phyloP scores from a whole-genome alignment of 352 stramenopile genomes.

The Phytopythium litorale region DNA sequence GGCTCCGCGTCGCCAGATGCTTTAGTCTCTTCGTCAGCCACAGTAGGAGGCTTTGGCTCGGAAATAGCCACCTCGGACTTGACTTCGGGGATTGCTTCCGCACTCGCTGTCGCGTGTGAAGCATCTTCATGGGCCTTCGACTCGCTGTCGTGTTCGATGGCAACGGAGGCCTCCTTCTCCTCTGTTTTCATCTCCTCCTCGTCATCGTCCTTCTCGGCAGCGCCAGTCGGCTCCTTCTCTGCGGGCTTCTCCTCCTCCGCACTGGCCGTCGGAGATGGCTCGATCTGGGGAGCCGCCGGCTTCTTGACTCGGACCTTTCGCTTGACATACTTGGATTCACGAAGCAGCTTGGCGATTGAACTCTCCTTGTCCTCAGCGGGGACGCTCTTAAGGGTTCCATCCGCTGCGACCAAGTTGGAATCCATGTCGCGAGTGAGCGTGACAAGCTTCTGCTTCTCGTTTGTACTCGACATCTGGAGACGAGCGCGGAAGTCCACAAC shows the following conservation, averaged over 20 bases:
- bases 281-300: background rate
- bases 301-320: constrained; percentile 34
- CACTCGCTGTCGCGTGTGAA: background rate
- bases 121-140: constrained; percentile 16
- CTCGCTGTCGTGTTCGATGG: background rate
- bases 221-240: background rate
- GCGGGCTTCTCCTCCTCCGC: background rate
- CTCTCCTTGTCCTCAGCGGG: constrained; percentile 1
- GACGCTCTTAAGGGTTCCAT: background rate
- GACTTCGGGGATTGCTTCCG: background rate
- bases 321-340: constrained; percentile 49
- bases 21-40: background rate
- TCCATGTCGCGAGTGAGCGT: constrained; percentile 38
- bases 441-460: constrained; percentile 66
- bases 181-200: background rate
- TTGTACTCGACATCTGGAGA: constrained; percentile 63
- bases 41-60: background rate
- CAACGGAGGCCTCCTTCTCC: constrained; percentile 1
- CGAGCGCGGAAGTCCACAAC: constrained; percentile 71
- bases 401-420: background rate
- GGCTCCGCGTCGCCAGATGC: background rate
- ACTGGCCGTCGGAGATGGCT: background rate
- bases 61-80: background rate
- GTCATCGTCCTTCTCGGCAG: background rate
- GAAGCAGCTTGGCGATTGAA: constrained; percentile 9